Conservation (phyloP, 2,329 filamentous ascomycete species). For the Cladosporium velox region DNA sequence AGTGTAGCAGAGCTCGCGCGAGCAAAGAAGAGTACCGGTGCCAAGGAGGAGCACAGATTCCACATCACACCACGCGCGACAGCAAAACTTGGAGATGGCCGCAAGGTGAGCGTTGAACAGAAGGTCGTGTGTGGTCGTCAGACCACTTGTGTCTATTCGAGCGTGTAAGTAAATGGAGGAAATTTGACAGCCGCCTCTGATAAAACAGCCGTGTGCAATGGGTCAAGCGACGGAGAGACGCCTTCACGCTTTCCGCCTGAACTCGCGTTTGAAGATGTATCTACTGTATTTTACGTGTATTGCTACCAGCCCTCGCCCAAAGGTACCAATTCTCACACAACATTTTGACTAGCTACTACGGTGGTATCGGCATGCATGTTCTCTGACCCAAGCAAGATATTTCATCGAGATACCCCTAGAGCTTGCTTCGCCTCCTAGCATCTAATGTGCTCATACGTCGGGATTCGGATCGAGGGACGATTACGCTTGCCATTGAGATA, state of each 20-base stretch:
- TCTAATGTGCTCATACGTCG: no score
- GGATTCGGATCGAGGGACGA: no score
- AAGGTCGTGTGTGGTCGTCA: slow-evolving; percentile 82
- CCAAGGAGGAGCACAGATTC: slow-evolving; percentile 69
- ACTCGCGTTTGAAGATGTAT: neutral
- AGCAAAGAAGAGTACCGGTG: slow-evolving; percentile 61
- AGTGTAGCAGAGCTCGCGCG: slow-evolving; percentile 60
- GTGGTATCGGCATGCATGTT: no score
- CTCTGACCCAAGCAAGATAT: no score
- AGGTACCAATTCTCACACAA: neutral
- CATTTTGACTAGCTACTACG: no score
- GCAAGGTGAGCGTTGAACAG: slow-evolving; percentile 78
- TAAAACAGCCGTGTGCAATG: neutral
- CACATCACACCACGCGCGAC: slow-evolving; percentile 77
- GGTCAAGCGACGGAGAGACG: neutral
- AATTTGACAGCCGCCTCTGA: neutral
- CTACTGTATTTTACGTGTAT: neutral
- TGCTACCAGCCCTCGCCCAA: neutral
- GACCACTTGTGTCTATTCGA: slow-evolving; percentile 80
- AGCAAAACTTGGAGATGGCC: slow-evolving; percentile 64
- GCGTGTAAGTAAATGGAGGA: neutral
- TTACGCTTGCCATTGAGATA: neutral
- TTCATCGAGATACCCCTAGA: neutral
- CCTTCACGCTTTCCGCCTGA: neutral
- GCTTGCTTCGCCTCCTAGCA: no score